Percentiles rank a stretch among this genome's conserved stretches.
These are phyloP conservation scores for Oidium heveae DNA, from an alignment of 2,329 filamentous ascomycete genomes.

Conservation along the genomic window DNA sequence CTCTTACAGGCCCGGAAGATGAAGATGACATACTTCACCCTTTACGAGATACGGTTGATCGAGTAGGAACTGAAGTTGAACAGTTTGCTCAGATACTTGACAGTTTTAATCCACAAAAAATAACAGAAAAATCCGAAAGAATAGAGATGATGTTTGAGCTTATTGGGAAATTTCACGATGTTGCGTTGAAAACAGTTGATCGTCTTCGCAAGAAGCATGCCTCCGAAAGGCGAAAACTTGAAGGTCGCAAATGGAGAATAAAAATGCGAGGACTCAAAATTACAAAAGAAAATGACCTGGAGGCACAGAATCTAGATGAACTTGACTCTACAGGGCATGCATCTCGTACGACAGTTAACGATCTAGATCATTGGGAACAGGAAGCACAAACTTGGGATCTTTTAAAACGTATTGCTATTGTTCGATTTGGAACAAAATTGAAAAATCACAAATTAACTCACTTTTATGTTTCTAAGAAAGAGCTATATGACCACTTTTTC, in stretches of 20 bases:
- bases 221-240: constrained; percentile 10
- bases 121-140: constrained; percentile 24
- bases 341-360: constrained; percentile 17
- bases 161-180: constrained; percentile 36
- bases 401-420: constrained; percentile 34
- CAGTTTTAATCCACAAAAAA: constrained; percentile 33
- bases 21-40: constrained; percentile 27
- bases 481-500: constrained; percentile 52
- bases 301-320: constrained; percentile 29
- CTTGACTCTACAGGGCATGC: constrained; percentile 12
- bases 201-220: constrained; percentile 18
- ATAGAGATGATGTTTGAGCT: constrained; percentile 44
- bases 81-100: constrained; percentile 66
- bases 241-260: constrained; percentile 11
- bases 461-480: constrained; percentile 30
- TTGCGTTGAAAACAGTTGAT: constrained; percentile 22
- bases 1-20: constrained; percentile 16
- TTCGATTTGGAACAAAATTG: constrained; percentile 27
- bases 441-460: constrained; percentile 14
- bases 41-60: constrained; percentile 37
- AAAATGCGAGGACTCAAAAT: constrained; percentile 15
- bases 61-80: constrained; percentile 60
- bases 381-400: constrained; percentile 86
- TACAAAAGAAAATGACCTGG: constrained; percentile 11
- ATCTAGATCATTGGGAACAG: constrained; percentile 43